Conservation (phyloP, 192 early-diverging fungal species). For the Allomyces macrogynus region DNA sequence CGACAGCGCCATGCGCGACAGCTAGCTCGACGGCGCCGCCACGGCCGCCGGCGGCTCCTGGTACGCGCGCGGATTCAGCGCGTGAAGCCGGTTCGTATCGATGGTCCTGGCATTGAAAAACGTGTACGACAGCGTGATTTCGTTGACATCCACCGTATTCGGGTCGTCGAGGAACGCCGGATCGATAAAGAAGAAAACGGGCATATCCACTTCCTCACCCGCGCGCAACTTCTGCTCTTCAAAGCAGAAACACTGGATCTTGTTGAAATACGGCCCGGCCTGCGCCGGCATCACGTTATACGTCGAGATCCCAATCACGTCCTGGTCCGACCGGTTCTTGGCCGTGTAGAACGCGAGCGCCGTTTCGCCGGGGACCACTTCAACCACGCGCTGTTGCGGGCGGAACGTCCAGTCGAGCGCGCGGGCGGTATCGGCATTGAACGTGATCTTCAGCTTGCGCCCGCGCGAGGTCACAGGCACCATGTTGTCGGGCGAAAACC, state of each 20-base stretch:
- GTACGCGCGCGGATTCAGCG: neutral
- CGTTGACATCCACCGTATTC: constrained; percentile 79
- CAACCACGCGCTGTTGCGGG: constrained; percentile 68
- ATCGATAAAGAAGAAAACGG: constrained; percentile 94
- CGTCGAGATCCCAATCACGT: constrained; percentile 86
- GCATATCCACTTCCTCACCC: constrained; percentile 84
- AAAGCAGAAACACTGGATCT: constrained; percentile 99
- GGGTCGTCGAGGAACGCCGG: constrained; percentile 89
- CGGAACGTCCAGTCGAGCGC: constrained; percentile 72
- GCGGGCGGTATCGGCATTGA: constrained; percentile 54
- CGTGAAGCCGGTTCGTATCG: neutral
- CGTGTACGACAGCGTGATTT: constrained; percentile 82
- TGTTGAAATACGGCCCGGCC: constrained; percentile 93
- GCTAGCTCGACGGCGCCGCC: too few species aligned
- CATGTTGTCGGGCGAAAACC: constrained; percentile 45
- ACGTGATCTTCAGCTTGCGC: constrained; percentile 43
- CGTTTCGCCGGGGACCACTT: constrained; percentile 87
- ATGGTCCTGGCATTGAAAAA: constrained; percentile 57
- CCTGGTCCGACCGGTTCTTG: constrained; percentile 59
- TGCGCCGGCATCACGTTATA: constrained; percentile 87
- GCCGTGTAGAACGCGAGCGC: constrained; percentile 92
- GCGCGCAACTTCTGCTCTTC: constrained; percentile 85
- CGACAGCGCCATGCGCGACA: too few species aligned
- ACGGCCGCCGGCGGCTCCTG: too few species aligned
- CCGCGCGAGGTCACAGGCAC: constrained; percentile 33